These are phyloP conservation scores for Nakaseomyces nivariensis DNA, from an alignment of 1,139 yeast genomes.

Conservation along the genomic window DNA sequence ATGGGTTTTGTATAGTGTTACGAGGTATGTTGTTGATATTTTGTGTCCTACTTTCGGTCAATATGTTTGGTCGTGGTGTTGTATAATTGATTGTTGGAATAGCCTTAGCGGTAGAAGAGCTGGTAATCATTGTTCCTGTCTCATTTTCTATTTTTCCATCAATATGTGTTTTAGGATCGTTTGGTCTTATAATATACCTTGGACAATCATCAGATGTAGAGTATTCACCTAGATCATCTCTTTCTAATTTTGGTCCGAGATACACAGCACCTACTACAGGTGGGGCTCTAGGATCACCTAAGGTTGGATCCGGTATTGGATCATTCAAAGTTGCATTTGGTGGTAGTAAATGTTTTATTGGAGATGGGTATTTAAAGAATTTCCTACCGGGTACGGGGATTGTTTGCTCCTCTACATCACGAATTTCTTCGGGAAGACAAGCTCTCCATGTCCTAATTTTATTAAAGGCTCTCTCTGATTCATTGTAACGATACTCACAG, in stretches of 20 bases:
- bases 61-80: slow-evolving; percentile 9
- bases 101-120: slow-evolving; percentile 14
- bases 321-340: slow-evolving; percentile 61
- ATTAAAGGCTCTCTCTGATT: slow-evolving; percentile 78
- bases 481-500: slow-evolving; percentile 92
- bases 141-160: slow-evolving; percentile 28
- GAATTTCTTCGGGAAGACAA: slow-evolving; percentile 91
- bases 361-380: slow-evolving; percentile 69
- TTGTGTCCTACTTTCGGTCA: neutral
- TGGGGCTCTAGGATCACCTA: slow-evolving; percentile 74
- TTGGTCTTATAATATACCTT: slow-evolving; percentile 44
- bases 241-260: slow-evolving; percentile 59
- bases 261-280: slow-evolving; percentile 90
- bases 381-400: slow-evolving; percentile 48
- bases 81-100: slow-evolving; percentile 16
- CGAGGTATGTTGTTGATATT: neutral
- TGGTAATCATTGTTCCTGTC: slow-evolving; percentile 24
- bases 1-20: neutral
- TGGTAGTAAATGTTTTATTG: slow-evolving; percentile 67
- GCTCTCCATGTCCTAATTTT: slow-evolving; percentile 98
- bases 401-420: slow-evolving; percentile 79
- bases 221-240: slow-evolving; percentile 73
- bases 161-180: slow-evolving; percentile 27
- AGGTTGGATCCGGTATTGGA: slow-evolving; percentile 74
- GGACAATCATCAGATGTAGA: slow-evolving; percentile 51